Conservation (phyloP, 768 basidiomycete genomes). For the Hebeloma cylindrosporum region DNA sequence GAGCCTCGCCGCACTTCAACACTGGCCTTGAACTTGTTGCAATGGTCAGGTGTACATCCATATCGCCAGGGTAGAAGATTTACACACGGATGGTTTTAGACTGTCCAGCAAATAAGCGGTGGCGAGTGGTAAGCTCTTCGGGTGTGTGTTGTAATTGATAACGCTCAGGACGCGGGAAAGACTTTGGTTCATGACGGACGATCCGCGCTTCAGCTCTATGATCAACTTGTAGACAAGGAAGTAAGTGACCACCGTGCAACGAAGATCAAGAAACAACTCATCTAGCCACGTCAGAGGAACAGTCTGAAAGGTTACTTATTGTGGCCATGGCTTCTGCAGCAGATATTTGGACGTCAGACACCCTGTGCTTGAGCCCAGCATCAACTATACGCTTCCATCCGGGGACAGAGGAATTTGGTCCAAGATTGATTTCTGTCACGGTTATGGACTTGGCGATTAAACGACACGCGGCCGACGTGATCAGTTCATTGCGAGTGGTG, state of each 20-base stretch:
- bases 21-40: conserved; percentile 30
- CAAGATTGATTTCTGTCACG: conserved; percentile 46
- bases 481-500: conserved; percentile 66
- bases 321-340: conserved; percentile 68
- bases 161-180: conserved; percentile 68
- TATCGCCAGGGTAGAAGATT: conserved; percentile 1
- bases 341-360: conserved; percentile 65
- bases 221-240: conserved; percentile 51
- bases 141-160: conserved; percentile 60
- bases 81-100: conserved; percentile 54
- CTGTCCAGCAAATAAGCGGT: conserved; percentile 59
- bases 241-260: conserved; percentile 13
- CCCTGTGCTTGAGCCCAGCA: conserved; percentile 68
- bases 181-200: conserved; percentile 65
- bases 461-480: conserved; percentile 70
- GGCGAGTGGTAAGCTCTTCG: conserved; percentile 53
- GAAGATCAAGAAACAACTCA: conserved; percentile 45
- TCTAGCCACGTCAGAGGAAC: conserved; percentile 65
- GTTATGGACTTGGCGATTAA: conserved; percentile 69
- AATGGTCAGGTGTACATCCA: background rate
- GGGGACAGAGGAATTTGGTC: conserved; percentile 44
- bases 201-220: conserved; percentile 53
- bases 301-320: conserved; percentile 71
- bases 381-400: conserved; percentile 73
- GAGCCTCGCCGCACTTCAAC: conserved; percentile 43